Percentiles rank a stretch among this genome's conserved stretches.
These are phyloP conservation scores for Plectosphaerella sp. DNA, from an alignment of 2,329 filamentous ascomycete species.

Conservation along the genomic window DNA sequence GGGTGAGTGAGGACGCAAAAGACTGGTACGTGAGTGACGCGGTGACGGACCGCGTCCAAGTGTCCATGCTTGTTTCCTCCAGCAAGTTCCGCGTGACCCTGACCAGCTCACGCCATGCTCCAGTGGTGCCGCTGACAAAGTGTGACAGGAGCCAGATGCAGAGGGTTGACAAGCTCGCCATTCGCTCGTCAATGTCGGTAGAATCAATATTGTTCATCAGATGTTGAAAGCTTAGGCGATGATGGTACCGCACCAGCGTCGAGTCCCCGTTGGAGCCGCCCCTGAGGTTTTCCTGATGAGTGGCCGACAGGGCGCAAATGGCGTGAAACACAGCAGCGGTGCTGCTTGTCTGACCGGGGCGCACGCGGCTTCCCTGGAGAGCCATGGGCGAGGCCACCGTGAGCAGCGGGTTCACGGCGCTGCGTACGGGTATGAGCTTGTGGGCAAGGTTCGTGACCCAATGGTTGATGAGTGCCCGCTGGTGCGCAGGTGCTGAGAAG, in stretches of 20 bases:
- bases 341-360: background rate
- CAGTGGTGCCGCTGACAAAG: slow-evolving; percentile 4
- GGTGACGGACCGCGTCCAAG: background rate
- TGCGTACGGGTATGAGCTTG: slow-evolving; percentile 3
- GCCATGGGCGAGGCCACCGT: slow-evolving; percentile 2
- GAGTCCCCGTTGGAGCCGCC: background rate
- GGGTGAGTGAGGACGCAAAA: background rate
- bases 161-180: slow-evolving; percentile 3
- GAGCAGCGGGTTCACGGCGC: background rate
- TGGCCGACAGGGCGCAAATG: slow-evolving; percentile 4
- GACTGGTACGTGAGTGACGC: slow-evolving; percentile 1
- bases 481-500: background rate
- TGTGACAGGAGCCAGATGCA: slow-evolving; percentile 4
- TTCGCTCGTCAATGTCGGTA: slow-evolving; percentile 1
- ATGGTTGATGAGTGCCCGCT: slow-evolving; percentile 4
- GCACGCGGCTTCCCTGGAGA: slow-evolving; percentile 2
- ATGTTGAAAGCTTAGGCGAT: slow-evolving; percentile 3
- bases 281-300: slow-evolving; percentile 2
- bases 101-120: slow-evolving; percentile 5
- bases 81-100: slow-evolving; percentile 3
- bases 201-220: slow-evolving; percentile 2
- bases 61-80: background rate
- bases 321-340: slow-evolving; percentile 4
- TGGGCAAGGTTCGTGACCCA: slow-evolving; percentile 5
- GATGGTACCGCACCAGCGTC: background rate